Evolutionary conservation across 352 stramenopile genomes (phyloP).

Genomic region (Peronosclerospora sorghi): DNA sequence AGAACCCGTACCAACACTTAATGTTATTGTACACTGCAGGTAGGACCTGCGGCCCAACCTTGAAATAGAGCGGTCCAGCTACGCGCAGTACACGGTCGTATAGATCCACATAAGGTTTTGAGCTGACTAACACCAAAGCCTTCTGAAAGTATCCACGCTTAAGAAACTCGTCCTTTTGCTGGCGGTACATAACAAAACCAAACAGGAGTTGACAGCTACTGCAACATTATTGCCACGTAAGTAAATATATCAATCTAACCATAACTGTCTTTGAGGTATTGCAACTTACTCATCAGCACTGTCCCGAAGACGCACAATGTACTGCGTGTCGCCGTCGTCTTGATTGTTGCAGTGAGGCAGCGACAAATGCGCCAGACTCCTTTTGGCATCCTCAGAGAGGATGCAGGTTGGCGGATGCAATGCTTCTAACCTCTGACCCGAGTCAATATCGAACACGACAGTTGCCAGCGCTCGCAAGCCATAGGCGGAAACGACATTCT

Average conservation of each 20-base stretch:
- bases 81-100: slow-evolving; percentile 64
- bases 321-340: slow-evolving; percentile 80
- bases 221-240: neutral
- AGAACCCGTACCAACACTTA: slow-evolving; percentile 33
- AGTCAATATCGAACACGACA: slow-evolving; percentile 76
- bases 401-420: slow-evolving; percentile 36
- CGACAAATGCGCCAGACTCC: slow-evolving; percentile 61
- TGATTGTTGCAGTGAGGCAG: slow-evolving; percentile 83
- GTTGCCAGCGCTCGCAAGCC: slow-evolving; percentile 52
- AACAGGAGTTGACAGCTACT: slow-evolving; percentile 42
- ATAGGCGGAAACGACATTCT: slow-evolving; percentile 17
- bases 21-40: slow-evolving; percentile 67
- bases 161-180: slow-evolving; percentile 57
- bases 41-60: slow-evolving; percentile 52
- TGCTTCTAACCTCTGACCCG: slow-evolving; percentile 57
- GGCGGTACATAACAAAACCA: slow-evolving; percentile 78
- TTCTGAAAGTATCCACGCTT: slow-evolving; percentile 79
- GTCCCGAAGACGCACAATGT: slow-evolving; percentile 59
- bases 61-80: slow-evolving; percentile 71
- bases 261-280: neutral
- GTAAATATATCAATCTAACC: neutral
- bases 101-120: slow-evolving; percentile 63
- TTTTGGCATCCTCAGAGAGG: slow-evolving; percentile 39
- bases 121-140: slow-evolving; percentile 65
- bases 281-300: slow-evolving; percentile 21